These are phyloP conservation scores for Sarocladium brachiariae DNA, from an alignment of 2,329 filamentous ascomycete species.

Conservation along the genomic window DNA sequence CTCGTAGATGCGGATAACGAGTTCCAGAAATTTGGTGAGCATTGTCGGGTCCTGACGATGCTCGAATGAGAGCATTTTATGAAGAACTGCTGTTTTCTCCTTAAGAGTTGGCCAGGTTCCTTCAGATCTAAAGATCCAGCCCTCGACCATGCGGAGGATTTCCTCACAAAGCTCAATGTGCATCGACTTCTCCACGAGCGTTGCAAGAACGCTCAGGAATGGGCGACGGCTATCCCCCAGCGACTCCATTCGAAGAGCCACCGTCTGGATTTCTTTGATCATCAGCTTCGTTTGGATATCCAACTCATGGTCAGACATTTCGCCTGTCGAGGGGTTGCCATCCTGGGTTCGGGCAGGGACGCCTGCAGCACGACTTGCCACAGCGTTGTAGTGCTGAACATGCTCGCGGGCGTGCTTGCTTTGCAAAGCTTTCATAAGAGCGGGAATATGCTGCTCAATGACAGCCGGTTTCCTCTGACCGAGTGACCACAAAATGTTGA, in stretches of 20 bases:
- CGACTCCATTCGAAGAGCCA: constrained; percentile 85
- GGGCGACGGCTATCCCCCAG: constrained; percentile 86
- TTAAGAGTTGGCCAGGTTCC: constrained; percentile 96
- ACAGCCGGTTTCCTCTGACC: constrained; percentile 77
- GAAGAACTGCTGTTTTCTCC: constrained; percentile 97
- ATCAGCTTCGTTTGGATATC: constrained; percentile 88
- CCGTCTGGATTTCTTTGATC: constrained; percentile 90
- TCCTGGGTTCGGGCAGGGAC: constrained; percentile 32
- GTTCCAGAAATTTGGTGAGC: constrained; percentile 85
- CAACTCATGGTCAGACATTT: constrained; percentile 68
- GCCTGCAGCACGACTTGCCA: constrained; percentile 43
- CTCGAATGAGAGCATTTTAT: constrained; percentile 98
- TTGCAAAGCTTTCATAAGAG: constrained; percentile 89
- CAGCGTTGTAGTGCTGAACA: constrained; percentile 64
- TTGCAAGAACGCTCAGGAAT: constrained; percentile 90
- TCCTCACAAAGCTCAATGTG: constrained; percentile 84
- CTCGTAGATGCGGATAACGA: constrained; percentile 97
- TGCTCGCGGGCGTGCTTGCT: constrained; percentile 90
- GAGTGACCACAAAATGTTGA: constrained; percentile 91
- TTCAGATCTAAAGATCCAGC: constrained; percentile 91
- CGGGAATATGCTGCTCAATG: constrained; percentile 81
- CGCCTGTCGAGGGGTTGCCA: constrained; percentile 37
- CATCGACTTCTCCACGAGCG: constrained; percentile 89
- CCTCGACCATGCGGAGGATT: constrained; percentile 87
- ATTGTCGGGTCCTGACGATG: constrained; percentile 74